Evolutionary conservation across 768 basidiomycete genomes (phyloP).

Genomic region (Lepiota brunneoincarnata): DNA sequence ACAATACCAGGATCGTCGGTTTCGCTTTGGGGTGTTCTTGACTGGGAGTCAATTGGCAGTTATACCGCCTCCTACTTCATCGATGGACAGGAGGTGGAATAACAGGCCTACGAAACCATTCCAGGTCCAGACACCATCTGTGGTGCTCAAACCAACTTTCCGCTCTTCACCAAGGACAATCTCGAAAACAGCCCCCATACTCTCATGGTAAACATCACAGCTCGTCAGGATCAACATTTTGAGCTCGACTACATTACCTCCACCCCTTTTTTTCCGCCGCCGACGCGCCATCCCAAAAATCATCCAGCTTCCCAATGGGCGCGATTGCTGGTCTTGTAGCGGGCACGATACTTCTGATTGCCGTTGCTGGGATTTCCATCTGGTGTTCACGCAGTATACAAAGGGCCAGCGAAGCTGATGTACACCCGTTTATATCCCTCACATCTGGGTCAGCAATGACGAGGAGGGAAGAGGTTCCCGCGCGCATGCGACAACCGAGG

Average conservation of each 20-base stretch:
- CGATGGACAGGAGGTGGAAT: constrained; percentile 15
- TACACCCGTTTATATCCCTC: neutral
- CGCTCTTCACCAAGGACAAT: constrained; percentile 18
- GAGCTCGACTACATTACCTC: constrained; percentile 27
- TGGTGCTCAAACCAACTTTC: constrained; percentile 21
- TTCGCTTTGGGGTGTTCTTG: constrained; percentile 23
- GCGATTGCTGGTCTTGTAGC: constrained; percentile 16
- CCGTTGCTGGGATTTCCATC: constrained; percentile 3
- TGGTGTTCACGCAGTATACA: constrained; percentile 3
- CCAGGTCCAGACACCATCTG: constrained; percentile 12
- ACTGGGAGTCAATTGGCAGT: constrained; percentile 20
- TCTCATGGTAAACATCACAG: constrained; percentile 21
- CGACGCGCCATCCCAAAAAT: neutral
- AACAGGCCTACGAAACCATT: constrained; percentile 18
- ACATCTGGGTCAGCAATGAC: neutral
- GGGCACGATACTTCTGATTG: constrained; percentile 6
- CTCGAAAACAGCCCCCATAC: constrained; percentile 19
- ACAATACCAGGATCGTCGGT: constrained; percentile 18
- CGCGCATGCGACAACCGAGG: constrained; percentile 5
- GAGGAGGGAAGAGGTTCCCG: constrained; percentile 4
- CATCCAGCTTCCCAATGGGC: constrained; percentile 9
- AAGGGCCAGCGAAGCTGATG: neutral
- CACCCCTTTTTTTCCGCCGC: constrained; percentile 19
- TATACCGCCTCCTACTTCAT: constrained; percentile 23
- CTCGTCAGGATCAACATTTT: constrained; percentile 16